phyloP scores from a whole-genome alignment of 2,329 filamentous ascomycete genomes.

The Onygenales sp. region DNA sequence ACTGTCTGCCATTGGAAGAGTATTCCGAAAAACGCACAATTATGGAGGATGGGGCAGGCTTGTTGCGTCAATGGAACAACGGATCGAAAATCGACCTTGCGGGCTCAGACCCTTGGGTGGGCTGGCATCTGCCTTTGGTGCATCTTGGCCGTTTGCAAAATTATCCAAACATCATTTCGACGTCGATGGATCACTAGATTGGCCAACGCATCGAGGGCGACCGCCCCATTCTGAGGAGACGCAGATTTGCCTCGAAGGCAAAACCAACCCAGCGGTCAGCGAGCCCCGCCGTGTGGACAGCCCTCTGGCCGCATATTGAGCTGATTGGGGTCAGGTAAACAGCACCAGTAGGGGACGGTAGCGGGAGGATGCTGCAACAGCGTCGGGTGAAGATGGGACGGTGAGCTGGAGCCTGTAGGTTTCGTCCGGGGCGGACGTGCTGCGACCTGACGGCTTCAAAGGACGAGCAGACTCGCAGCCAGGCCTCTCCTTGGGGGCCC shows the following conservation, averaged over 20 bases:
- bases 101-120: background rate
- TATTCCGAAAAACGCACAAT: background rate
- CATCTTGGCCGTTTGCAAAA: background rate
- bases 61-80: background rate
- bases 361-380: background rate
- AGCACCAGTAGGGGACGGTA: background rate
- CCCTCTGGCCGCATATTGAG: background rate
- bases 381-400: background rate
- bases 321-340: background rate
- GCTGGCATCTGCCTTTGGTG: background rate
- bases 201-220: background rate
- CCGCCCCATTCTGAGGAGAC: constrained; percentile 1
- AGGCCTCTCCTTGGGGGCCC: background rate
- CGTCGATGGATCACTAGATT: background rate
- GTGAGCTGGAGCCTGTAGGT: background rate
- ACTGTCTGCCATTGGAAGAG: background rate
- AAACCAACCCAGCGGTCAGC: background rate
- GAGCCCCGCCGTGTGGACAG: background rate
- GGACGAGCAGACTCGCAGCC: background rate
- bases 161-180: background rate
- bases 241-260: background rate
- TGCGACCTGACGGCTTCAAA: background rate
- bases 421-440: background rate
- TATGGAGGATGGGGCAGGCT: background rate
- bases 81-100: background rate